Percentiles rank a stretch among this genome's conserved stretches.
Conservation (phyloP, 2,329 filamentous ascomycete genomes). For the Trichophyton simii region DNA sequence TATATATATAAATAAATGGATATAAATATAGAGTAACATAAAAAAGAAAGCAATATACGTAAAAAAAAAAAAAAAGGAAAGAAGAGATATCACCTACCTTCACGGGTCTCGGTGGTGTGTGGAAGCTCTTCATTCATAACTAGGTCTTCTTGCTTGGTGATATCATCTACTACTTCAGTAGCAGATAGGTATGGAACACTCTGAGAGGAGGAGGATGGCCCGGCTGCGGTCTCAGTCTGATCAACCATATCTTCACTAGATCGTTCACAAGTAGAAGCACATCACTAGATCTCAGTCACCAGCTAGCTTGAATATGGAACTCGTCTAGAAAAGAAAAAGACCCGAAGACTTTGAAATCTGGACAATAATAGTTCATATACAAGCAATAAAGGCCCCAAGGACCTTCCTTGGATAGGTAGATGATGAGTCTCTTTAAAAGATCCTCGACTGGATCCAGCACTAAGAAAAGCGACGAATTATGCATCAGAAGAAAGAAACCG, state of each 20-base stretch:
- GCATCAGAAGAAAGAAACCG: background rate
- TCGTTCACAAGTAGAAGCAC: background rate
- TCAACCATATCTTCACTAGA: conserved; percentile 7
- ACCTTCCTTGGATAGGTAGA: background rate
- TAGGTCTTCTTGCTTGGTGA: background rate
- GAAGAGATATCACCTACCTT: background rate
- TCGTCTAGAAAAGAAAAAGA: background rate
- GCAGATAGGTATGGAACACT: background rate
- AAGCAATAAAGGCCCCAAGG: background rate
- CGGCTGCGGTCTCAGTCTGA: conserved; percentile 2
- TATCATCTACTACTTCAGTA: background rate
- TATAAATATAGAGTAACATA: background rate
- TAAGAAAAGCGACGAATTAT: background rate
- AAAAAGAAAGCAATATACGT: background rate
- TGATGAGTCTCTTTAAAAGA: background rate
- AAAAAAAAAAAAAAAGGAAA: no score
- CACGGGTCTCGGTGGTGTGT: background rate
- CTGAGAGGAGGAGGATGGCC: background rate
- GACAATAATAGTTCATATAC: background rate
- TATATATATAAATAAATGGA: background rate
- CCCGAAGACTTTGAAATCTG: background rate
- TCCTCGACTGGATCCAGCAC: background rate
- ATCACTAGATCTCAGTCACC: background rate
- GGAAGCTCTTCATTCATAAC: background rate
- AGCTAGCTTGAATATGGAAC: background rate